Base-by-base conservation (phyloP, 2,329 filamentous ascomycete genomes). In the Diaporthe caulivora region DNA sequence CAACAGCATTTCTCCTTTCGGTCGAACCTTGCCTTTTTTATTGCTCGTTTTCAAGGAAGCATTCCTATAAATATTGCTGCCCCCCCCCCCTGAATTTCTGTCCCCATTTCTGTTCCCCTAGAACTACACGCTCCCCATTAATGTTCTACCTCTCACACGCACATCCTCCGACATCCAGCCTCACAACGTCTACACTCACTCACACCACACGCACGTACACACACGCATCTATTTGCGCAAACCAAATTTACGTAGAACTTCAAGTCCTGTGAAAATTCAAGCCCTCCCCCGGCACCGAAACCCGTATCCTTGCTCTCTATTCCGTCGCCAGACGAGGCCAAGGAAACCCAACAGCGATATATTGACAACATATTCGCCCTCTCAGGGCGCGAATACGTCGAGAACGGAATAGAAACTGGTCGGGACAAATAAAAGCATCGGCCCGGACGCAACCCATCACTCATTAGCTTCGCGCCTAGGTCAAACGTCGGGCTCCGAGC, bases 351-450 rank as follows among this genome's bases (percentile, higher is more conserved):
- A 2, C n/a, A 29, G 34, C 29, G 9, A 9, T 7, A 42, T 2
- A 44, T 11, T 21, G 17, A 29, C 21, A 6, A 11, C 15, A 62
- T 2, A 44, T 8, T 26, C 3, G 24, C 37, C 24, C 15, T 44
- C 57, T 2, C 37, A 29, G 10, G 29, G 17, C 57, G 17, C 37
- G 15, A 29, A 62, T 13, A 44, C 6, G 1, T 21, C 24, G 1
- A 13, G 1, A 29, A 40, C 5, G 24, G 6, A 1, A 9, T 5
- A 6, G n/a, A 2, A 2, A 17, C 2, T 2, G 26, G 21, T 8
- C 24, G 37, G n/a, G 24, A 6, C 24, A 26, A 2, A 24, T 7
- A 58, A 7, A 18, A 40, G 34, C 55, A 42, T 24, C 24, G n/a
- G 42, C 37, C 37, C n/a, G n/a, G 1, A 42, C 1, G 7, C 15